Percentiles rank a stretch among this genome's conserved stretches.
Conservation (phyloP, 352 stramenopile genomes). For the Phytophthora palmivora region DNA sequence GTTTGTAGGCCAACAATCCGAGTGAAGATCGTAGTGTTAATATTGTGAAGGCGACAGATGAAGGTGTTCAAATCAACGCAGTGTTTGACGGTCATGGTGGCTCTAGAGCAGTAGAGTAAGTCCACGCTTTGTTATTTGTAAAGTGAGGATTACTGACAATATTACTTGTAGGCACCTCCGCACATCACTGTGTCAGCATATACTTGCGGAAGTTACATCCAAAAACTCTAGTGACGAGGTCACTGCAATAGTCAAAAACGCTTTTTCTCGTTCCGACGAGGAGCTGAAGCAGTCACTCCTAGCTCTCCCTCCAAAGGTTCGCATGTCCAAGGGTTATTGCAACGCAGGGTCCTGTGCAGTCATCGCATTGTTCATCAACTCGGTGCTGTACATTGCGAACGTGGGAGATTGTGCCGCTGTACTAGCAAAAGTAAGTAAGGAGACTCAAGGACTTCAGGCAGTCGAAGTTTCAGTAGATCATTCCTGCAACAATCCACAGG, state of each 20-base stretch:
- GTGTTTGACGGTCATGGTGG: constrained; percentile 80
- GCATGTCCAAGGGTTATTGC: constrained; percentile 72
- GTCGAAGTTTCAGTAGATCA: constrained; percentile 63
- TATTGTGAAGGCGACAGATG: constrained; percentile 41
- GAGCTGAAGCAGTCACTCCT: constrained; percentile 65
- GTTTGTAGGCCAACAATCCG: constrained; percentile 57
- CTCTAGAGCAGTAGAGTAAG: constrained; percentile 69
- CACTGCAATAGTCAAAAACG: constrained; percentile 32
- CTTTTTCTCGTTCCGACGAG: constrained; percentile 64
- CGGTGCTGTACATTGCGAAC: constrained; percentile 87
- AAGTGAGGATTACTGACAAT: constrained; percentile 5
- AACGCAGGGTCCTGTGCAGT: constrained; percentile 76
- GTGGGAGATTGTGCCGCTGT: constrained; percentile 93
- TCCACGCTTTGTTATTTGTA: constrained; percentile 2
- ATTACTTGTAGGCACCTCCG: constrained; percentile 37
- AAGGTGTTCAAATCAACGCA: constrained; percentile 54
- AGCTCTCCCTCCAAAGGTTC: constrained; percentile 42
- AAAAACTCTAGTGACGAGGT: constrained; percentile 45
- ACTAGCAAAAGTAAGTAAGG: constrained; percentile 68
- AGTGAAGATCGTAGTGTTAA: constrained; percentile 76
- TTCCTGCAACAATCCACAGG: constrained; percentile 62
- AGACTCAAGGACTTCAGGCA: constrained; percentile 36
- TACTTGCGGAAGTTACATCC: constrained; percentile 36
- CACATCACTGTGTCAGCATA: constrained; percentile 46
- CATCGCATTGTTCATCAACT: constrained; percentile 65